A percentile compares a stretch with the other conserved stretches of the same genome.
These are phyloP conservation scores for Candida qinlingensis DNA, from an alignment of 805 yeast species.

Conservation along the genomic window DNA sequence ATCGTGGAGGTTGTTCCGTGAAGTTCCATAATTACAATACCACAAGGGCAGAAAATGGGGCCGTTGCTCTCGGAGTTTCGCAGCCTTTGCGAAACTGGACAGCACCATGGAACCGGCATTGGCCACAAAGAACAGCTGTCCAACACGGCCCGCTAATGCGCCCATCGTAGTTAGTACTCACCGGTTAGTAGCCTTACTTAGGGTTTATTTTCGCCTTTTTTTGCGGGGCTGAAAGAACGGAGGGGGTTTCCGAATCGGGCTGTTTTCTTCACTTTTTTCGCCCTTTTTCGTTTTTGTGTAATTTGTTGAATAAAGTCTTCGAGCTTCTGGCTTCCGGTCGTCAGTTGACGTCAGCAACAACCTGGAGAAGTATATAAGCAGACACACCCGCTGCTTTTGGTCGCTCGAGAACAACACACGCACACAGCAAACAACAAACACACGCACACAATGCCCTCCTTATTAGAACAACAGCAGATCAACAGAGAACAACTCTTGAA, in stretches of 20 bases:
- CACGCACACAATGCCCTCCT: constrained; percentile 4
- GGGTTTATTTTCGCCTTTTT: too few species aligned
- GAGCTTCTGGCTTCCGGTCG: background rate
- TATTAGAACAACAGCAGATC: constrained; percentile 6
- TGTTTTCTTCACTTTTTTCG: too few species aligned
- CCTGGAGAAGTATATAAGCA: background rate
- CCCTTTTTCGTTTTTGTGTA: background rate
- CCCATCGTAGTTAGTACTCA: too few species aligned
- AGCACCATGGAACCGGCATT: too few species aligned
- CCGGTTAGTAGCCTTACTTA: too few species aligned
- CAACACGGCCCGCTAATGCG: too few species aligned
- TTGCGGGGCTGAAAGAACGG: too few species aligned
- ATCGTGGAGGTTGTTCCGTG: background rate
- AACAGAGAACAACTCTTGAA: constrained; percentile 18
- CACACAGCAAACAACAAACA: background rate
- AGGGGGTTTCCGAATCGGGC: too few species aligned
- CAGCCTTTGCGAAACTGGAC: too few species aligned
- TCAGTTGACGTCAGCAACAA: background rate
- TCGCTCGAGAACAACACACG: background rate
- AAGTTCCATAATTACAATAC: background rate
- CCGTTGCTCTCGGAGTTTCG: too few species aligned
- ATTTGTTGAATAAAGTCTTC: too few species aligned
- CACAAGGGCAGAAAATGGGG: background rate
- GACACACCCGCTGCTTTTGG: background rate
- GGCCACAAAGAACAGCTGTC: too few species aligned